Percentiles rank a stretch among this genome's conserved stretches.
Evolutionary conservation across 495 filamentous ascomycete species (phyloP).

Genomic region (Venustampulla echinocandica): DNA sequence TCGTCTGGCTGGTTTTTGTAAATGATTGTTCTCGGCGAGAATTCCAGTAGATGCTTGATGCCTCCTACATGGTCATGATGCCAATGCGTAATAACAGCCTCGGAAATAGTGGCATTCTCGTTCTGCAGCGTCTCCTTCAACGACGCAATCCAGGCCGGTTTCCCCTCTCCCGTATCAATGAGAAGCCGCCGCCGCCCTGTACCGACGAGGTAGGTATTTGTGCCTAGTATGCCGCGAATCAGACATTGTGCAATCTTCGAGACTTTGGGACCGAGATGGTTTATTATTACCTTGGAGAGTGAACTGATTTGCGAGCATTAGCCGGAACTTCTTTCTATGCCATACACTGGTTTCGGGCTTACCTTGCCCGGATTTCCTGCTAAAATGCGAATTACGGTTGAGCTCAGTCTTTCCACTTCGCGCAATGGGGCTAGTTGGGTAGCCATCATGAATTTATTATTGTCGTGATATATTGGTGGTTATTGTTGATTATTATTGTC

Average conservation of each 20-base stretch:
- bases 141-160: conserved; percentile 40
- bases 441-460: conserved; percentile 16
- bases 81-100: conserved; percentile 78
- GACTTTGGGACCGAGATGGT: background rate
- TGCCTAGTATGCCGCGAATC: conserved; percentile 49
- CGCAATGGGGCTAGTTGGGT: conserved; percentile 40
- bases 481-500: background rate
- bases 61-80: conserved; percentile 81
- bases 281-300: conserved; percentile 13
- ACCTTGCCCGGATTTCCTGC: conserved; percentile 78
- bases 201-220: conserved; percentile 83
- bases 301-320: conserved; percentile 3
- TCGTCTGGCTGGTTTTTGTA: conserved; percentile 43
- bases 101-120: conserved; percentile 56
- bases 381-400: conserved; percentile 62
- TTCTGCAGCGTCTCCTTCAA: conserved; percentile 53
- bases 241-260: conserved; percentile 2
- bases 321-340: no score
- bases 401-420: conserved; percentile 57
- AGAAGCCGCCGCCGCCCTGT: conserved; percentile 58
- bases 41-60: conserved; percentile 51
- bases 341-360: no score
- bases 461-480: background rate
- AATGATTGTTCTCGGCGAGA: conserved; percentile 50
- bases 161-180: conserved; percentile 71